Evolutionary conservation across 2,329 filamentous ascomycete genomes (phyloP).

Genomic region (Diplodia seriata): DNA sequence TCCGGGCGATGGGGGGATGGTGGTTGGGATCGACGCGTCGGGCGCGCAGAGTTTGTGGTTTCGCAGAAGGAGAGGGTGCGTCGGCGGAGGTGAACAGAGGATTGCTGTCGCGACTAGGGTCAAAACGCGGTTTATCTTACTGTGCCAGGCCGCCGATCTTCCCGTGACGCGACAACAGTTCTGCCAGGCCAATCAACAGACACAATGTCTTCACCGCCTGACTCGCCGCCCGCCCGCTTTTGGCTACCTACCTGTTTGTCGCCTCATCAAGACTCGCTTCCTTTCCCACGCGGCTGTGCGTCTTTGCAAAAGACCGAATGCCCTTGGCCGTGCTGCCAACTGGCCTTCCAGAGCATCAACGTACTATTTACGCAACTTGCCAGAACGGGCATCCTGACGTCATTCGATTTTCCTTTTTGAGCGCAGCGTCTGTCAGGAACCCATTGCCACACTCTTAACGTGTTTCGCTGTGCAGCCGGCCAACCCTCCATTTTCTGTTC

Average conservation of each 20-base stretch:
- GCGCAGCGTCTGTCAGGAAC: background rate
- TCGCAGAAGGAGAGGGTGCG: slow-evolving; percentile 28
- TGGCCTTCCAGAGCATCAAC: background rate
- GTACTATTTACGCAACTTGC: background rate
- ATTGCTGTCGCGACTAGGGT: slow-evolving; percentile 30
- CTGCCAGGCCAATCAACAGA: background rate
- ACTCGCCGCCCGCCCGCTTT: slow-evolving; percentile 26
- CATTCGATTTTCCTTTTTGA: slow-evolving; percentile 23
- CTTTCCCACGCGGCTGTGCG: slow-evolving; percentile 6
- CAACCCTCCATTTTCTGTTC: too few species aligned
- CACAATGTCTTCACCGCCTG: too few species aligned
- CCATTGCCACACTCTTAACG: background rate
- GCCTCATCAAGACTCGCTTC: slow-evolving; percentile 30
- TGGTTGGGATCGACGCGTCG: slow-evolving; percentile 30
- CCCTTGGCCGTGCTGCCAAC: background rate
- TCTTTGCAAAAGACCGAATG: slow-evolving; percentile 2
- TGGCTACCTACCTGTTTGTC: slow-evolving; percentile 8
- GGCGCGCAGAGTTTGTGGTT: slow-evolving; percentile 32
- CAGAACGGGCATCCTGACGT: slow-evolving; percentile 19
- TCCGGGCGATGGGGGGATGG: slow-evolving; percentile 17
- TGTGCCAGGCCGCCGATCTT: slow-evolving; percentile 26
- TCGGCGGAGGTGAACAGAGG: slow-evolving; percentile 25
- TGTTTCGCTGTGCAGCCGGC: background rate
- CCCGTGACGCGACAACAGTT: slow-evolving; percentile 26
- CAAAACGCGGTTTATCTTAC: slow-evolving; percentile 23